phyloP scores from a whole-genome alignment of 768 basidiomycete genomes.

The Daedalea quercina region DNA sequence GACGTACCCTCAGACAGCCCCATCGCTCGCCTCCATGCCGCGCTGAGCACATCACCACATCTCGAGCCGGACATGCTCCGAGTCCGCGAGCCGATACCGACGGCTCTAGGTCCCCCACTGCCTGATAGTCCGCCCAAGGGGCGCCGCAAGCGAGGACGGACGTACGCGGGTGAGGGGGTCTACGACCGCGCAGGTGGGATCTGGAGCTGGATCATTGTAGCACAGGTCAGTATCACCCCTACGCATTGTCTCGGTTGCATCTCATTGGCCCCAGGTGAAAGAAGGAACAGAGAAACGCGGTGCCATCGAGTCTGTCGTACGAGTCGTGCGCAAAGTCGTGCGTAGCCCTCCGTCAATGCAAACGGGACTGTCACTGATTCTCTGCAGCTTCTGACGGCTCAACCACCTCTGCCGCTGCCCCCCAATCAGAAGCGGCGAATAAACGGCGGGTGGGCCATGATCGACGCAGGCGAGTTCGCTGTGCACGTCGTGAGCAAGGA shows the following conservation, averaged over 20 bases:
- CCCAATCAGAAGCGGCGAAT: slow-evolving; percentile 55
- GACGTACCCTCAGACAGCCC: slow-evolving; percentile 46
- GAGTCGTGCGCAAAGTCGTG: slow-evolving; percentile 64
- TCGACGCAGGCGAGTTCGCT: slow-evolving; percentile 76
- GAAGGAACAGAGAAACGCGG: slow-evolving; percentile 79
- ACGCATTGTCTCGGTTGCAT: background rate
- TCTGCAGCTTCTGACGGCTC: slow-evolving; percentile 49
- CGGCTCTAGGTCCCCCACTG: slow-evolving; percentile 52
- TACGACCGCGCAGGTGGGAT: slow-evolving; percentile 44
- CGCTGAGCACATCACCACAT: slow-evolving; percentile 57
- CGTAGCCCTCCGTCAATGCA: slow-evolving; percentile 20
- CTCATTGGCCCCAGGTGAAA: slow-evolving; percentile 48
- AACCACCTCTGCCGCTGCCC: slow-evolving; percentile 55
- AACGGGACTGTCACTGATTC: background rate
- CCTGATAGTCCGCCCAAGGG: slow-evolving; percentile 55
- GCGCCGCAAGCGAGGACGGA: slow-evolving; percentile 56
- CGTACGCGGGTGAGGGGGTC: slow-evolving; percentile 57
- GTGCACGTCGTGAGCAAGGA: slow-evolving; percentile 68
- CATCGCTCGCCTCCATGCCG: slow-evolving; percentile 40
- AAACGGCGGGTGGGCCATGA: slow-evolving; percentile 76
- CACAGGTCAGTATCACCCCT: slow-evolving; percentile 41
- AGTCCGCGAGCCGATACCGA: slow-evolving; percentile 44
- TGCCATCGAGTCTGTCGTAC: slow-evolving; percentile 67
- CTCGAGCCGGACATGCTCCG: slow-evolving; percentile 55
- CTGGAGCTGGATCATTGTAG: slow-evolving; percentile 76